Conservation (phyloP, 108 stramenopile species). For the Fistulifera solaris region DNA sequence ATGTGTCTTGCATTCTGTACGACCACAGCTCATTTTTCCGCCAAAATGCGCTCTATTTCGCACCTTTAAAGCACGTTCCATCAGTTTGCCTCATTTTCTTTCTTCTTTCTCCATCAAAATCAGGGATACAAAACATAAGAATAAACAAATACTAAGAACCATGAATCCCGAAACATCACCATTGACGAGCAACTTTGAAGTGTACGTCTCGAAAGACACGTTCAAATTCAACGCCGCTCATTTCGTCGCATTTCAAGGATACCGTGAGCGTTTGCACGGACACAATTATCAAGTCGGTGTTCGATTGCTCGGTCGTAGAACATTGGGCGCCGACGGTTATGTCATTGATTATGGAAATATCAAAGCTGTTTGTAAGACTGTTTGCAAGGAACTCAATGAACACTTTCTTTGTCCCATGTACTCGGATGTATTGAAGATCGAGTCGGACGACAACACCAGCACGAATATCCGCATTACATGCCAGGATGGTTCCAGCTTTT, state of each 20-base stretch:
- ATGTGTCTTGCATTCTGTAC: too few relatives aligned
- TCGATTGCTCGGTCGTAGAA: slow-evolving; percentile 50
- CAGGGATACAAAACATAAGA: too few relatives aligned
- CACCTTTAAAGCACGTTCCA: too few relatives aligned
- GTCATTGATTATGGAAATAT: slow-evolving; percentile 91
- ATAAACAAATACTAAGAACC: too few relatives aligned
- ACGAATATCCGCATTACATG: slow-evolving; percentile 49
- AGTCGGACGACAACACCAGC: slow-evolving; percentile 20
- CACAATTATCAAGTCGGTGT: slow-evolving; percentile 89
- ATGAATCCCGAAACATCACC: not conserved
- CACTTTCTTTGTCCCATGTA: slow-evolving; percentile 83
- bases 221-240: slow-evolving; percentile 98
- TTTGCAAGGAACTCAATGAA: slow-evolving; percentile 90
- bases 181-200: slow-evolving; percentile 39
- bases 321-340: slow-evolving; percentile 76
- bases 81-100: too few relatives aligned
- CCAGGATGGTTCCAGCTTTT: slow-evolving; percentile 82
- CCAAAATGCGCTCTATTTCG: too few relatives aligned
- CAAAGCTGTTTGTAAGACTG: slow-evolving; percentile 61
- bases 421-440: slow-evolving; percentile 76
- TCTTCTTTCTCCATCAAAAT: too few relatives aligned
- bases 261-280: slow-evolving; percentile 90
- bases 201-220: slow-evolving; percentile 75
- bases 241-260: slow-evolving; percentile 89
- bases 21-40: too few relatives aligned